Conservation (phyloP, 495 filamentous ascomycete genomes). For the Friedmanniomyces simplex region DNA sequence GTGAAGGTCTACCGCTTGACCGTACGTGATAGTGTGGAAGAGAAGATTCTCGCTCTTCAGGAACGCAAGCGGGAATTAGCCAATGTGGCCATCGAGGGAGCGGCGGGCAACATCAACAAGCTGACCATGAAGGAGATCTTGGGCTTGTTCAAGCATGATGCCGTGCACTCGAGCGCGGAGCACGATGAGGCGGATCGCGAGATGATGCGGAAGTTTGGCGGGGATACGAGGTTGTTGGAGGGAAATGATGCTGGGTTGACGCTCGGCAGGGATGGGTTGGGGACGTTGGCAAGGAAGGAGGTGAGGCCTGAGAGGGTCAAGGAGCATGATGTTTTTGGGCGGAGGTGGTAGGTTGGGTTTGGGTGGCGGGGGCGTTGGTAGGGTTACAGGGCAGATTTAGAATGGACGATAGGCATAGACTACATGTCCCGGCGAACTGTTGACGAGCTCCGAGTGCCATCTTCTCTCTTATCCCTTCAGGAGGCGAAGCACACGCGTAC, state of each 20-base stretch:
- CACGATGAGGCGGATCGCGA: conserved; percentile 10
- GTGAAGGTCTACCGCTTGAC: conserved; percentile 92
- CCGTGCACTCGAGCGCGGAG: conserved; percentile 32
- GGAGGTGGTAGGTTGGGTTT: conserved; percentile 10
- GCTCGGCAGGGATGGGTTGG: not conserved
- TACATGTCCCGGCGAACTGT: too few relatives aligned
- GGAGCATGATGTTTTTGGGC: conserved; percentile 19
- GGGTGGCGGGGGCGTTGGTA: too few relatives aligned
- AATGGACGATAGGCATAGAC: too few relatives aligned
- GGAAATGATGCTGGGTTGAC: not conserved
- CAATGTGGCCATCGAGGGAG: conserved; percentile 69
- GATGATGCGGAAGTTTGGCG: conserved; percentile 14
- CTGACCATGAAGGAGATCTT: conserved; percentile 90
- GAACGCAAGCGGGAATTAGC: conserved; percentile 85
- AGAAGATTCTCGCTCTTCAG: conserved; percentile 82
- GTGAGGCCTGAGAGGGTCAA: not conserved
- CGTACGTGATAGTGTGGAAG: conserved; percentile 75
- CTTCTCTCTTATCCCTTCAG: too few relatives aligned
- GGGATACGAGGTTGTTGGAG: conserved; percentile 8
- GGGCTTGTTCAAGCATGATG: conserved; percentile 73
- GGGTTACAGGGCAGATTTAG: too few relatives aligned
- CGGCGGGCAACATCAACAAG: conserved; percentile 55
- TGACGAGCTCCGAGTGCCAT: too few relatives aligned
- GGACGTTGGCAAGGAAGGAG: not conserved
- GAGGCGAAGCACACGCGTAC: too few relatives aligned